Conservation (phyloP, 2,329 filamentous ascomycete species). For the Madurella fahalii region DNA sequence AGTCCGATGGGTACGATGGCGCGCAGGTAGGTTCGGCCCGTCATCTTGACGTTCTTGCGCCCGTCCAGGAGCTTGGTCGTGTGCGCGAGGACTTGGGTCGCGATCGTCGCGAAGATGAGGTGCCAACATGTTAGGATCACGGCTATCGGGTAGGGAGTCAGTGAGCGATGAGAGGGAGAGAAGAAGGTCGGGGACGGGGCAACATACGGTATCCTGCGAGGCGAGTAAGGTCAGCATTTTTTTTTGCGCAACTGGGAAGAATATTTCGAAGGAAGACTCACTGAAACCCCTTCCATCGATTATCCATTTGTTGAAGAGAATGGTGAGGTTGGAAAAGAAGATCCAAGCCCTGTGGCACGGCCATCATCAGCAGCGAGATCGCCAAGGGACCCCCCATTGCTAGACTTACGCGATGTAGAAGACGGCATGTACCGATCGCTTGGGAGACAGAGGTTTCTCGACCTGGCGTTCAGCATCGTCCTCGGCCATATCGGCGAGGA, state of each 20-base stretch:
- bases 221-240: constrained; percentile 19
- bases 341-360: constrained; percentile 62
- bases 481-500: constrained; percentile 16
- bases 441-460: constrained; percentile 29
- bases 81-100: constrained; percentile 86
- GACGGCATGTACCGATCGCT: constrained; percentile 31
- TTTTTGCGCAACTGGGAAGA: constrained; percentile 12
- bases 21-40: constrained; percentile 80
- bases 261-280: constrained; percentile 41
- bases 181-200: neutral
- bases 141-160: constrained; percentile 24
- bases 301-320: constrained; percentile 91
- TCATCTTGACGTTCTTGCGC: constrained; percentile 94
- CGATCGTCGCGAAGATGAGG: constrained; percentile 81
- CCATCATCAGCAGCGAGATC: neutral
- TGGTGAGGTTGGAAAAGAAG: constrained; percentile 76
- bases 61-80: constrained; percentile 86
- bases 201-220: constrained; percentile 43
- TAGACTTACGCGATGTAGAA: constrained; percentile 35
- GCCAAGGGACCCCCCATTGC: neutral
- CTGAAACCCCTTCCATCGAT: constrained; percentile 71
- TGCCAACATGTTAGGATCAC: constrained; percentile 94
- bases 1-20: constrained; percentile 89
- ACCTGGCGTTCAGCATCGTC: constrained; percentile 22
- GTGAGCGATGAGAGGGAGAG: neutral